Conservation (phyloP, 768 basidiomycete species). For the Cubamyces sp. region DNA sequence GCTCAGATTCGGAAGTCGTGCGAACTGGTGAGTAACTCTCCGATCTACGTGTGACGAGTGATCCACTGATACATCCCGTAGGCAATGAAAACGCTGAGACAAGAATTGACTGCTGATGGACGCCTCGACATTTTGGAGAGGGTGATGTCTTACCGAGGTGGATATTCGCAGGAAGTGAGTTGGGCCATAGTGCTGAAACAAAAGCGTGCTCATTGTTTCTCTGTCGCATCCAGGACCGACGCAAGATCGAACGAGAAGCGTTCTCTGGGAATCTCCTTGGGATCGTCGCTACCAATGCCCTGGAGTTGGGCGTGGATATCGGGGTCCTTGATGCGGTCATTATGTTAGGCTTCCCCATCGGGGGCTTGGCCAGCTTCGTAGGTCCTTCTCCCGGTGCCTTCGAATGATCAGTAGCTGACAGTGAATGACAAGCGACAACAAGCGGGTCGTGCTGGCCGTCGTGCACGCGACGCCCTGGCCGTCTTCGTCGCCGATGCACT, state of each 20-base stretch:
- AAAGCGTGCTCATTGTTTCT: no score
- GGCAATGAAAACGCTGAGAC: conserved; percentile 80
- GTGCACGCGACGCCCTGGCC: conserved; percentile 78
- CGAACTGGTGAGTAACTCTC: conserved; percentile 60
- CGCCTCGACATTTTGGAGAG: conserved; percentile 73
- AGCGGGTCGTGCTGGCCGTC: conserved; percentile 83
- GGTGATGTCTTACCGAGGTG: conserved; percentile 86
- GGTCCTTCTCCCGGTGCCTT: conserved; percentile 28
- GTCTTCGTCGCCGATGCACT: conserved; percentile 70
- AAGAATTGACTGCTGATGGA: conserved; percentile 73
- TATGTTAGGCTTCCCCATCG: conserved; percentile 84
- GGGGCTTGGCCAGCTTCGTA: conserved; percentile 77
- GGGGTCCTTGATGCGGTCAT: conserved; percentile 88
- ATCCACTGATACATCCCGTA: conserved; percentile 31
- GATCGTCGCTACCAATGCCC: conserved; percentile 86
- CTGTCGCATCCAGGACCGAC: conserved; percentile 60
- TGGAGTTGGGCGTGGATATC: conserved; percentile 92
- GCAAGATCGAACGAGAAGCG: conserved; percentile 83
- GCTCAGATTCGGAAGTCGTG: conserved; percentile 76
- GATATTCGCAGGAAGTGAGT: conserved; percentile 72
- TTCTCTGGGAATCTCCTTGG: conserved; percentile 85
- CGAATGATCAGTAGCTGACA: not conserved
- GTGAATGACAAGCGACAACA: conserved; percentile 69
- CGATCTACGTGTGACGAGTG: no score
- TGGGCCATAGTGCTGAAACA: not conserved